These are phyloP conservation scores for Umbelopsis sp. DNA, from an alignment of 192 early-diverging fungal species.

Conservation along the genomic window DNA sequence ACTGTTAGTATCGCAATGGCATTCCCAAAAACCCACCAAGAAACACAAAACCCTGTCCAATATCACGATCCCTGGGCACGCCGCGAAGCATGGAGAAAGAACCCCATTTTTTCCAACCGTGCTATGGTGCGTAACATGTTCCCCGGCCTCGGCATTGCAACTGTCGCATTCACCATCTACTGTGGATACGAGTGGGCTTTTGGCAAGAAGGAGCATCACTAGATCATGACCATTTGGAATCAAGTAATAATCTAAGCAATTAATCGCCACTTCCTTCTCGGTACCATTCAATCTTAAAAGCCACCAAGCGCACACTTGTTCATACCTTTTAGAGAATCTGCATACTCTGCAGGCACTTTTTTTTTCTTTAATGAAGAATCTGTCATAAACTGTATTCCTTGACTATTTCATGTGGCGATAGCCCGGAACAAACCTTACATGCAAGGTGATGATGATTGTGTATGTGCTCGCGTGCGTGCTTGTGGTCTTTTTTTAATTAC, in stretches of 20 bases:
- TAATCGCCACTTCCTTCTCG: neutral
- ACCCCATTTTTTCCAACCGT: constrained; percentile 68
- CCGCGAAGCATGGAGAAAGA: constrained; percentile 74
- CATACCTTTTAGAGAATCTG: constrained; percentile 23
- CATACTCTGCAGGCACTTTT: constrained; percentile 9
- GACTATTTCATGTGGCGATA: too few species aligned
- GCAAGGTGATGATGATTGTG: too few species aligned
- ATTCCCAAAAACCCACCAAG: constrained; percentile 18
- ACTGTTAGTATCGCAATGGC: neutral
- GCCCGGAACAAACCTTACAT: too few species aligned
- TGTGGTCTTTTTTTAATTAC: too few species aligned
- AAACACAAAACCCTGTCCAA: constrained; percentile 32
- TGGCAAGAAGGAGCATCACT: constrained; percentile 49
- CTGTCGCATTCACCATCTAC: constrained; percentile 74
- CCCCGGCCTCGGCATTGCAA: constrained; percentile 78
- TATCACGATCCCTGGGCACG: constrained; percentile 78
- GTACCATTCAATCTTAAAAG: neutral
- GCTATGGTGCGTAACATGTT: constrained; percentile 66
- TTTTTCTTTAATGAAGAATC: constrained; percentile 3
- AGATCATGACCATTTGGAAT: constrained; percentile 17
- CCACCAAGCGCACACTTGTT: constrained; percentile 2
- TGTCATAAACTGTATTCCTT: constrained; percentile 3
- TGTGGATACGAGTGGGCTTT: constrained; percentile 68
- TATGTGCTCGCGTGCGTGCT: too few species aligned
- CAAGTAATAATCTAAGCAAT: neutral